These are phyloP conservation scores for Trichoderma brevicompactum DNA, from an alignment of 2,329 filamentous ascomycete genomes.

Conservation along the genomic window DNA sequence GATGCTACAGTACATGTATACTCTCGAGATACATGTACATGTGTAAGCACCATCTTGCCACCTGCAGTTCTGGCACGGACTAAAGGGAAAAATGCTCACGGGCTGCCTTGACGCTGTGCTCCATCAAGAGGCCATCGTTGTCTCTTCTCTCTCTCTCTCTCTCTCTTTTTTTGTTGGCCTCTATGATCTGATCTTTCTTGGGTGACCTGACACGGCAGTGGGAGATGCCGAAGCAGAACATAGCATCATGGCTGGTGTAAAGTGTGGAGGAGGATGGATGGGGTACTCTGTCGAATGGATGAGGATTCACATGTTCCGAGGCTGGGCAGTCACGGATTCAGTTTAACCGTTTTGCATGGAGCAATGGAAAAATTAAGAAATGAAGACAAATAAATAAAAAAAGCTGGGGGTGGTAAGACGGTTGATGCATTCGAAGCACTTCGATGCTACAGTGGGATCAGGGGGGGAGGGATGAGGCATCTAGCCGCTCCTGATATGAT, in stretches of 20 bases:
- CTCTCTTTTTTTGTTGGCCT: conserved; percentile 3
- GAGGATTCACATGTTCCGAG: background rate
- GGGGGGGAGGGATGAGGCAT: too few species aligned
- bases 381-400: background rate
- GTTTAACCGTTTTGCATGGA: background rate
- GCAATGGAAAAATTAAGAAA: too few species aligned
- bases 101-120: too few species aligned
- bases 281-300: too few species aligned
- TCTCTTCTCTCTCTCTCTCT: too few species aligned
- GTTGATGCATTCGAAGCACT: background rate
- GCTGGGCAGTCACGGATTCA: background rate
- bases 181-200: background rate
- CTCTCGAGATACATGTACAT: background rate
- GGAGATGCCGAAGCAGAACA: background rate
- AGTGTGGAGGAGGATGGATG: too few species aligned
- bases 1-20: too few species aligned
- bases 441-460: too few species aligned
- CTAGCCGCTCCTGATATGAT: too few species aligned
- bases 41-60: background rate
- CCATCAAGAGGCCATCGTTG: too few species aligned
- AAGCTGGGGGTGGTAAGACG: background rate
- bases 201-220: conserved; percentile 5
- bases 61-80: background rate
- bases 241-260: too few species aligned
- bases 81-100: background rate